Percentiles rank a stretch among this genome's conserved stretches.
Evolutionary conservation across 345 rosid species (phyloP).

Genomic region (Eucalyptus pauciflora): DNA sequence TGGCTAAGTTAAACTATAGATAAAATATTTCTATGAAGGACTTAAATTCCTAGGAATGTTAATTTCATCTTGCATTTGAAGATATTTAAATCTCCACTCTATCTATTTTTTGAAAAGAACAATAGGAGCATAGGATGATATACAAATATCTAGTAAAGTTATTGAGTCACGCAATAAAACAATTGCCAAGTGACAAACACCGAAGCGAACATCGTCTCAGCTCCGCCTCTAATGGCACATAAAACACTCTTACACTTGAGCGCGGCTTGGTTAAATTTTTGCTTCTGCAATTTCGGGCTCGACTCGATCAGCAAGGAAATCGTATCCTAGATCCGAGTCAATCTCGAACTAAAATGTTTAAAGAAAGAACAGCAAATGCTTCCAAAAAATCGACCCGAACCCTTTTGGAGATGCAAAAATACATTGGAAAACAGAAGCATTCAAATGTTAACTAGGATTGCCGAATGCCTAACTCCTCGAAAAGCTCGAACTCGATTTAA

Average conservation of each 20-base stretch:
- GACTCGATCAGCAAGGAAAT: accelerated
- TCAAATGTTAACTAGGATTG: not conserved
- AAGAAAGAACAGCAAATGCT: not conserved
- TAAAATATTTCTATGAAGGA: not conserved
- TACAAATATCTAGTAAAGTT: not conserved
- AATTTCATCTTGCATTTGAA: not conserved
- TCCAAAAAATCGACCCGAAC: not conserved
- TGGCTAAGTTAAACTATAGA: not conserved
- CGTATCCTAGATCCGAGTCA: not conserved
- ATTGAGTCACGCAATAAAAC: not conserved
- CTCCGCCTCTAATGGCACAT: not conserved
- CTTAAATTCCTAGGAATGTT: not conserved
- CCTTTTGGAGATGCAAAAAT: not conserved
- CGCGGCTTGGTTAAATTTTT: not conserved
- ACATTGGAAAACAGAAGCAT: not conserved
- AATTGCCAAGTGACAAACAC: not conserved
- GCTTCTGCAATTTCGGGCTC: not conserved
- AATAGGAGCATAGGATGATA: not conserved
- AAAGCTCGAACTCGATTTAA: not conserved
- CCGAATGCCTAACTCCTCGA: not conserved
- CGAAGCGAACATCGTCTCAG: not conserved
- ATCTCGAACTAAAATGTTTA: not conserved
- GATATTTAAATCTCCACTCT: not conserved
- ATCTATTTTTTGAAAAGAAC: not conserved
- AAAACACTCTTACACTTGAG: not conserved